Percentiles rank a stretch among this genome's conserved stretches.
Evolutionary conservation across 1,139 yeast genomes (phyloP).

Genomic region (Lodderomyces parapsilosis): DNA sequence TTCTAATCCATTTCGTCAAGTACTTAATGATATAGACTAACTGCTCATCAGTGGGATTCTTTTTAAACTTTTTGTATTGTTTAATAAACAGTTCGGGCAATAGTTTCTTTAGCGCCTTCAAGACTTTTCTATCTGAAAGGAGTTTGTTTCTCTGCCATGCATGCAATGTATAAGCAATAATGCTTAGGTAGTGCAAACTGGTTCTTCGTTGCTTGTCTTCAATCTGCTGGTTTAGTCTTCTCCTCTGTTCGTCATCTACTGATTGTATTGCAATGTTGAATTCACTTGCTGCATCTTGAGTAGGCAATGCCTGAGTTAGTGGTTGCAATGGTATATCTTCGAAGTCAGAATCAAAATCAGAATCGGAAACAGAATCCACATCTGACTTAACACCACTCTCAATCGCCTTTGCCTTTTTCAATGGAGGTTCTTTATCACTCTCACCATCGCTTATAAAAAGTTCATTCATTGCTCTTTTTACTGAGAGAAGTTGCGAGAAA

Average conservation of each 20-base stretch:
- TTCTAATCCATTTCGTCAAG: constrained; percentile 38
- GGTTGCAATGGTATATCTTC: constrained; percentile 5
- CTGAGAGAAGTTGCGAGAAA: background rate
- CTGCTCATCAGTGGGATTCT: constrained; percentile 19
- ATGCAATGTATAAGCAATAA: constrained; percentile 26
- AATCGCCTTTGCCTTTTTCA: constrained; percentile 9
- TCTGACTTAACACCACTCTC: constrained; percentile 13
- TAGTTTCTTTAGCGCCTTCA: constrained; percentile 24
- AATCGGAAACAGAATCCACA: constrained; percentile 22
- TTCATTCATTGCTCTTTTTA: background rate
- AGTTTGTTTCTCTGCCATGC: constrained; percentile 25
- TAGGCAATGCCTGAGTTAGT: background rate
- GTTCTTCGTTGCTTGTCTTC: constrained; percentile 14
- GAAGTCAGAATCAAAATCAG: constrained; percentile 15
- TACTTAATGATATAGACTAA: constrained; percentile 35
- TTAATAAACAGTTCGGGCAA: constrained; percentile 24
- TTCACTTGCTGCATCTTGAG: constrained; percentile 6
- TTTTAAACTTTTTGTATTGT: constrained; percentile 21
- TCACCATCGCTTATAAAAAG: constrained; percentile 10
- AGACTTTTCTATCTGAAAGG: constrained; percentile 21
- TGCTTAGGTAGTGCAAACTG: constrained; percentile 25
- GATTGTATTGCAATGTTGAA: constrained; percentile 13
- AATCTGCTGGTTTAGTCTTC: constrained; percentile 11
- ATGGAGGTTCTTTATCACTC: constrained; percentile 8
- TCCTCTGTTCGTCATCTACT: constrained; percentile 8